A percentile compares a stretch with the other conserved stretches of the same genome.
Conservation (phyloP, 495 filamentous ascomycete species). For the Penicillium cataractarum region DNA sequence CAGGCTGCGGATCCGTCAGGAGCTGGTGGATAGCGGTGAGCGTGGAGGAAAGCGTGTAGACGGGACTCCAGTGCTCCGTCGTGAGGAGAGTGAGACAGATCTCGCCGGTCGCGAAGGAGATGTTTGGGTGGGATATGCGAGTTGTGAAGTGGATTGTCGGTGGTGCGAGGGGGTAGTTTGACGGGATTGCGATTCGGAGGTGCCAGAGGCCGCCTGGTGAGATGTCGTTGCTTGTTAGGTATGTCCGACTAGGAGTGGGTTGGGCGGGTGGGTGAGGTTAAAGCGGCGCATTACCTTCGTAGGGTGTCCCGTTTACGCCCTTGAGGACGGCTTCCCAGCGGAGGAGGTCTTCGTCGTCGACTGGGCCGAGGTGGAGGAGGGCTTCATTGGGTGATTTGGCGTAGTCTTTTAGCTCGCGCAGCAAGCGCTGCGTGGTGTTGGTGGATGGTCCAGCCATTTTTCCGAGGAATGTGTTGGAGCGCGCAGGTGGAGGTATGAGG, state of each 20-base stretch:
- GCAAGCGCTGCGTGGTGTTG: slow-evolving; percentile 60
- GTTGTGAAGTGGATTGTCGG: slow-evolving; percentile 80
- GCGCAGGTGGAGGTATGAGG: background rate
- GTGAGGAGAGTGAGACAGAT: slow-evolving; percentile 89
- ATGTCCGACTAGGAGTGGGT: too few species aligned
- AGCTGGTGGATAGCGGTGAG: slow-evolving; percentile 79
- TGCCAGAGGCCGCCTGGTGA: slow-evolving; percentile 77
- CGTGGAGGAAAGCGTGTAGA: slow-evolving; percentile 77
- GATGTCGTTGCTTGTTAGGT: slow-evolving; percentile 9
- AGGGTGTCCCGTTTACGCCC: slow-evolving; percentile 66
- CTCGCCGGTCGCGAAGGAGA: slow-evolving; percentile 79
- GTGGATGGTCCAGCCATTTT: slow-evolving; percentile 37
- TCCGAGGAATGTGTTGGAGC: slow-evolving; percentile 15
- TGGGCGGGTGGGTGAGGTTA: slow-evolving; percentile 2
- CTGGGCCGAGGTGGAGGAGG: slow-evolving; percentile 65
- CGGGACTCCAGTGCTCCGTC: slow-evolving; percentile 78
- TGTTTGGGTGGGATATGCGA: slow-evolving; percentile 83
- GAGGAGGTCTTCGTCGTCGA: slow-evolving; percentile 69
- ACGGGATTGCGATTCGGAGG: slow-evolving; percentile 74
- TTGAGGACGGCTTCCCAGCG: slow-evolving; percentile 81
- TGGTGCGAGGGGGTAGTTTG: slow-evolving; percentile 75
- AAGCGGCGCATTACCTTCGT: slow-evolving; percentile 62
- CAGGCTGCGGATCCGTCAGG: slow-evolving; percentile 72
- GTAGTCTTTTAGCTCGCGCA: slow-evolving; percentile 67
- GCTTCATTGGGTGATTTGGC: slow-evolving; percentile 56